Conservation (phyloP, 257 asterid species). For the Thymus mandschuricus region DNA sequence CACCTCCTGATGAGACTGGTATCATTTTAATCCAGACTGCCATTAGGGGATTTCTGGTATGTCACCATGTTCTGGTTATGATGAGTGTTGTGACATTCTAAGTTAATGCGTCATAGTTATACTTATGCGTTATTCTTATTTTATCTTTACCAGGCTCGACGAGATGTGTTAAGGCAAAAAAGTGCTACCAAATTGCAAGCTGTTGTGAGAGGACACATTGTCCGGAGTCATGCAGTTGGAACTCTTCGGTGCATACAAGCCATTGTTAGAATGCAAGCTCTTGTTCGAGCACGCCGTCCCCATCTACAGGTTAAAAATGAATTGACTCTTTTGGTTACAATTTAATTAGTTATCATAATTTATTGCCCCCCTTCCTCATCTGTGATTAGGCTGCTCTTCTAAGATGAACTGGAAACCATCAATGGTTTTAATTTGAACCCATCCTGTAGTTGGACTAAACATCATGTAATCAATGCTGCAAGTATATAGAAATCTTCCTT, state of each 20-base stretch:
- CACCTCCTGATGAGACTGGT: conserved; percentile 53
- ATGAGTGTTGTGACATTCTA: neutral
- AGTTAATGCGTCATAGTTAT: conserved; percentile 23
- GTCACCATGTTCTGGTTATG: conserved; percentile 23
- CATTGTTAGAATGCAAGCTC: conserved; percentile 86
- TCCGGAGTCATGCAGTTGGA: conserved; percentile 85
- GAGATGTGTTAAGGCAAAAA: conserved; percentile 57
- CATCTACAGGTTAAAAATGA: conserved; percentile 36
- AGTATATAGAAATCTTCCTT: conserved; percentile 27
- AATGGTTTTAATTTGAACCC: neutral
- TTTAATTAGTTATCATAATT: conserved; percentile 26
- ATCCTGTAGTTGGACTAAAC: neutral
- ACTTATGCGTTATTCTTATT: neutral
- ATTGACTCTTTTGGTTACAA: conserved; percentile 12
- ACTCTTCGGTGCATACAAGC: conserved; percentile 93
- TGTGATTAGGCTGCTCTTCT: conserved; percentile 3
- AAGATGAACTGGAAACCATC: neutral
- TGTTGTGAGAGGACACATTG: conserved; percentile 90
- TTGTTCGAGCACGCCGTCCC: conserved; percentile 75
- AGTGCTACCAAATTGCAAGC: conserved; percentile 80
- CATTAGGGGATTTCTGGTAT: conserved; percentile 74
- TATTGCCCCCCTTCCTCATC: neutral
- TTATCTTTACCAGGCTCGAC: conserved; percentile 64
- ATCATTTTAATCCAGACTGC: conserved; percentile 70
- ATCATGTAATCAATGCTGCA: neutral